Percentiles rank a stretch among this genome's conserved stretches.
These are phyloP conservation scores for Raphanus raphanistrum DNA, from an alignment of 345 rosid species.

Conservation along the genomic window DNA sequence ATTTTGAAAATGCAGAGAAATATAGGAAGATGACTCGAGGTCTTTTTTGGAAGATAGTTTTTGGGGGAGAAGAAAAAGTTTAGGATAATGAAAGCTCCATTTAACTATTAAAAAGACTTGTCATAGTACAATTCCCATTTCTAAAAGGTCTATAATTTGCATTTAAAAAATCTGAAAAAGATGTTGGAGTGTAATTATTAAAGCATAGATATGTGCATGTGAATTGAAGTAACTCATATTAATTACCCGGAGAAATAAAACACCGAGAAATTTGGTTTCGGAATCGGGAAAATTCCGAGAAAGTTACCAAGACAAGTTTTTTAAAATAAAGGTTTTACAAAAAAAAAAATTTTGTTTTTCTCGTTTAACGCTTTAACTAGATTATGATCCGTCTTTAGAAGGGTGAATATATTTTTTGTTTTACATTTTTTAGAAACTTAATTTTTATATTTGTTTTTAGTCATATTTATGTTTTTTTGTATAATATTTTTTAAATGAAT, in stretches of 20 bases:
- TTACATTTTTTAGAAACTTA: too few species aligned
- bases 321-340: slow-evolving; percentile 2
- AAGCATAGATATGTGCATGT: slow-evolving; percentile 9
- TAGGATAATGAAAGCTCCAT: slow-evolving; percentile 36
- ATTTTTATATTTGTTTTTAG: too few species aligned
- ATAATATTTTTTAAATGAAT: too few species aligned
- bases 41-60: background rate
- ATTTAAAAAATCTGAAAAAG: slow-evolving; percentile 24
- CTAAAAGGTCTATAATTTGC: slow-evolving; percentile 21
- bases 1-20: background rate
- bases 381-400: too few species aligned
- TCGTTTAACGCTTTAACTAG: too few species aligned
- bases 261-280: background rate
- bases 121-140: slow-evolving; percentile 17
- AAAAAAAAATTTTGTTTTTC: background rate
- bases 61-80: slow-evolving; percentile 30
- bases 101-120: background rate
- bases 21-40: background rate
- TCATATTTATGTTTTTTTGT: too few species aligned
- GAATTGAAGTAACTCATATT: slow-evolving; percentile 17
- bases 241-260: background rate
- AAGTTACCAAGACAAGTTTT: background rate
- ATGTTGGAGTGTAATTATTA: slow-evolving; percentile 8
- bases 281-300: background rate
- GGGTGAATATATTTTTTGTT: too few species aligned